Base-by-base conservation (phyloP, 1,139 yeast genomes). In the Torulaspora pretoriensis region DNA sequence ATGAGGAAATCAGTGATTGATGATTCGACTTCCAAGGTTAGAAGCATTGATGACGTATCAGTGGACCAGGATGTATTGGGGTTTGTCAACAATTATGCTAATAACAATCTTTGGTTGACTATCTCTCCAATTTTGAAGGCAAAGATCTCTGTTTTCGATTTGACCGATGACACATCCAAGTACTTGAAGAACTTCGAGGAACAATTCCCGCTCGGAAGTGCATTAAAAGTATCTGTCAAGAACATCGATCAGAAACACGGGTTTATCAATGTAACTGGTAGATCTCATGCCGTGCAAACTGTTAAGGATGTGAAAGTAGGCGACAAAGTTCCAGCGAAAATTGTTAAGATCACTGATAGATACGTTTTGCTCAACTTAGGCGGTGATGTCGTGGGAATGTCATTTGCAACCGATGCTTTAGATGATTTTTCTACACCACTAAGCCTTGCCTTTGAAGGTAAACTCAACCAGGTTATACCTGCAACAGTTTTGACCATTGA, bases 381-480 rank as follows among this genome's bases (percentile, higher is more conserved):
- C 16, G 73, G 73, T 27, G 72, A 72, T 38, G 71, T 83, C 14
- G 71, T 74, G 45, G 96, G 88, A 25, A 73, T 81, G 51, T 78
- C 89, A 3, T 81, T 72, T 61, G 74, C 82, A 40, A 83, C 95
- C 3, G 96, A 89, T 64, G 89, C 95, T 12, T 71, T 86, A 53
- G 78, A 83, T 56, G 84, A 87, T 57, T 87, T 80, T 61, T 71
- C 80, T 25, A 70, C 73, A 24, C 72, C 78, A 37, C 67, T 83
- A 45, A 72, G 71, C 13, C 73, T 72, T n/a, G 72, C 69, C 1
- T 87, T 73, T 63, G 50, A 47, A 12, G 49, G 51, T 24, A 67
- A 72, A 26, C 65, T 71, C 9, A 81, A 81, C 52, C 80, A 80
- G 49, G 72, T 79, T 40, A 78, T 83, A 33, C 65, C 80, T 38